Evolutionary conservation across 768 basidiomycete genomes (phyloP), one percentile per base, ranked within the genome.

Genomic region (Boletus insuetus): DNA sequence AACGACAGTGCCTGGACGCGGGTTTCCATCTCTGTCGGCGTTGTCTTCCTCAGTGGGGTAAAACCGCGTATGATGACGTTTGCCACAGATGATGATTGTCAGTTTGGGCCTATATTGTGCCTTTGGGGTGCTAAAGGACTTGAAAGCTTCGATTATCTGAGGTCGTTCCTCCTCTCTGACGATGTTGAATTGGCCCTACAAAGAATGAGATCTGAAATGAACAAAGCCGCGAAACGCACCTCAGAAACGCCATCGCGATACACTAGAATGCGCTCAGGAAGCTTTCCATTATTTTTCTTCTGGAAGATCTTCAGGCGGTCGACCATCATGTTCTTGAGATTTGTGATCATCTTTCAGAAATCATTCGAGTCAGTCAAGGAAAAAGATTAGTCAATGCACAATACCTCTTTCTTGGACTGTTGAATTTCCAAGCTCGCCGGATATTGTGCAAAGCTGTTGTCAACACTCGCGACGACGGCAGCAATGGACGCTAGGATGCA

Each of bases 181-280:
- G 11, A 68, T 74, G 11, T 66, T 50, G 58, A 80, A 83, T 72
- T 82, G 82, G 1, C 80, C 80, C 74, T 80, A 49, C 13, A 49
- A 47, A 32, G 17, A 38, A 39, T 71, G 54, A 71, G 52, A 34
- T 19, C 11, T 13, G 40, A 49, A 49, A 41, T 16, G 9, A 54
- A 49, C 4, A 11, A 12, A 4, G 4, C 43, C 19, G 35, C 22
- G 53, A 26, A 44, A 42, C 71, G 35, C 48, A 86, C 89, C 73
- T 91, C 89, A 3, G 89, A 90, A 29, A 92, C 89, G 46, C 91
- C 91, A 65, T 92, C 91, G 9, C 81, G 75, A 61, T 80, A 82
- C n/a, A 82, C 77, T n/a, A 82, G 52, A 46, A 82, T 55, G 19
- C 82, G 77, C 5, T 66, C 58, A 4, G 81, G 81, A 19, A 82